Percentiles rank a stretch among this genome's conserved stretches.
Evolutionary conservation across 176 grass and related monocot species (phyloP).

Genomic region (Carex littledalei): DNA sequence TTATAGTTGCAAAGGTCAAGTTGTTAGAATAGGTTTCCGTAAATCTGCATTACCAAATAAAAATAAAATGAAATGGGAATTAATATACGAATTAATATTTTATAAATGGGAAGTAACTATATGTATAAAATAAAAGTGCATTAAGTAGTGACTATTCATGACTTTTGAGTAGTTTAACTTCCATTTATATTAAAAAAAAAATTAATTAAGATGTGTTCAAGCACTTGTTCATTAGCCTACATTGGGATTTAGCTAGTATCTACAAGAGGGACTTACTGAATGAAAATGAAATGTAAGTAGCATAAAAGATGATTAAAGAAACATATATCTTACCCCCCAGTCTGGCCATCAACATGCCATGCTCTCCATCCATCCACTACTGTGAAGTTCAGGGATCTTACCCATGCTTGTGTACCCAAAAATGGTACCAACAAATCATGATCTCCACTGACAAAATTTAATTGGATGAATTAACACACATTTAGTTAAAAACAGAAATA

Average conservation of each 20-base stretch:
- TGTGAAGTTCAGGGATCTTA: constrained; percentile 44
- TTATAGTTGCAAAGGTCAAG: constrained; percentile 19
- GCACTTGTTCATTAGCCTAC: neutral
- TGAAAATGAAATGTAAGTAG: neutral
- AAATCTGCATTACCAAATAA: constrained; percentile 7
- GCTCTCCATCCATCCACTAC: constrained; percentile 41
- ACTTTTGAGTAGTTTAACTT: neutral
- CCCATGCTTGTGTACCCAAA: constrained; percentile 42
- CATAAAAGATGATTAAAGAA: neutral
- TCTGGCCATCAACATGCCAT: constrained; percentile 46
- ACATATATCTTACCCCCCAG: constrained; percentile 30
- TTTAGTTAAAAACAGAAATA: neutral
- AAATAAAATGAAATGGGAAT: neutral
- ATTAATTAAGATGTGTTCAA: neutral
- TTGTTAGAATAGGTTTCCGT: constrained; percentile 25
- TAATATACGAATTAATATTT: neutral
- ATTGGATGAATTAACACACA: neutral
- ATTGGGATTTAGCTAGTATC: too few species aligned
- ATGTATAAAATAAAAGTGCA: neutral
- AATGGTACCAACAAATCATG: constrained; percentile 30
- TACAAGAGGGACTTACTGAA: too few species aligned
- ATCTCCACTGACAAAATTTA: constrained; percentile 31
- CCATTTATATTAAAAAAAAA: neutral
- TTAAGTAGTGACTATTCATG: neutral
- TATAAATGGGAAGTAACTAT: neutral